phyloP scores from a whole-genome alignment of 2,329 filamentous ascomycete species.

The Phaeosphaeriaceae sp. region DNA sequence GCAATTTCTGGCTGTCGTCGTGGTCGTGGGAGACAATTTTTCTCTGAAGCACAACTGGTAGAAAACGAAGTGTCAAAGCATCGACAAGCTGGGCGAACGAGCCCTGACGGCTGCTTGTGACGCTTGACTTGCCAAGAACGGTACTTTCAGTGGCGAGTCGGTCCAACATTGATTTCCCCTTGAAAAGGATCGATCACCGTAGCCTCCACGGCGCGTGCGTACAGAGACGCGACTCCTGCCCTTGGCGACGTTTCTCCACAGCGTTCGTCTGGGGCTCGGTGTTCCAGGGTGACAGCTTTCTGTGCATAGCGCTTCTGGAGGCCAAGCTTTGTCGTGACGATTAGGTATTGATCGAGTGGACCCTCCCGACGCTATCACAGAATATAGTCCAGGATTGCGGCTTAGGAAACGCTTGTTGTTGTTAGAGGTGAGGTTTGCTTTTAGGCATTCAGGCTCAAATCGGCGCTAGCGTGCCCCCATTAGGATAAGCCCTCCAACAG shows the following conservation, averaged over 20 bases:
- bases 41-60: background rate
- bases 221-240: slow-evolving; percentile 11
- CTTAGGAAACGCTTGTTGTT: slow-evolving; percentile 13
- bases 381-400: slow-evolving; percentile 11
- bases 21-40: too few relatives aligned
- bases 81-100: background rate
- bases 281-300: slow-evolving; percentile 19
- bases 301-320: slow-evolving; percentile 36
- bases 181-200: slow-evolving; percentile 20
- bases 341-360: slow-evolving; percentile 33
- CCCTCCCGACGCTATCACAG: slow-evolving; percentile 27
- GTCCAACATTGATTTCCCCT: slow-evolving; percentile 13
- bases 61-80: background rate
- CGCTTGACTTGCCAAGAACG: background rate
- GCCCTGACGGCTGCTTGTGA: background rate
- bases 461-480: slow-evolving; percentile 21
- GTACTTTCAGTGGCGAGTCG: slow-evolving; percentile 8
- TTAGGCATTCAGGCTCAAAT: slow-evolving; percentile 24
- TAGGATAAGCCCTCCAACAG: slow-evolving; percentile 27
- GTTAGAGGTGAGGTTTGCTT: slow-evolving; percentile 26
- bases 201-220: slow-evolving; percentile 20
- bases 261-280: slow-evolving; percentile 24
- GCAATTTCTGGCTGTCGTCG: too few relatives aligned
- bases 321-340: slow-evolving; percentile 41
- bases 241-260: slow-evolving; percentile 35